Percentiles rank a stretch among this genome's conserved stretches.
Conservation (phyloP, 805 yeast genomes). For the Osmozyma mogii region DNA sequence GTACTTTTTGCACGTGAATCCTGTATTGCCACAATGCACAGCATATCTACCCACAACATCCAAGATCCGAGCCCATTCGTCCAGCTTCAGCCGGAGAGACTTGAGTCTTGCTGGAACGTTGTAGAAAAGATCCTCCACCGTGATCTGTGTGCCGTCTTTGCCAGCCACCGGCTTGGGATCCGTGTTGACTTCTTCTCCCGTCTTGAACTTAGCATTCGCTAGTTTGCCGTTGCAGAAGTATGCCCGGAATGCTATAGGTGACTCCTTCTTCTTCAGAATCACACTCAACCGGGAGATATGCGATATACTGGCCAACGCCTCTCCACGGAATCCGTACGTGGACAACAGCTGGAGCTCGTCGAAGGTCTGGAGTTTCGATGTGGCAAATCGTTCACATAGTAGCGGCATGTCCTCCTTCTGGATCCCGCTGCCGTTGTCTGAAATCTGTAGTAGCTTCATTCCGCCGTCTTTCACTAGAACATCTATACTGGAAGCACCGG, state of each 20-base stretch:
- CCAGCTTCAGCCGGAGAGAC: constrained; percentile 56
- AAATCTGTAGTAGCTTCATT: constrained; percentile 70
- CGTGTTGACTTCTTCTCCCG: constrained; percentile 19
- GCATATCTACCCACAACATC: constrained; percentile 84
- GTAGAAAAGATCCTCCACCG: constrained; percentile 84
- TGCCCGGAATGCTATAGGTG: constrained; percentile 65
- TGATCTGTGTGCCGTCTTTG: constrained; percentile 73
- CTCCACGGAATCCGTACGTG: constrained; percentile 95
- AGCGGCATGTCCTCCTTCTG: constrained; percentile 61
- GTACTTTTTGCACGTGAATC: constrained; percentile 69
- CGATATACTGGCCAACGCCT: constrained; percentile 90
- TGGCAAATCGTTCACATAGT: constrained; percentile 87
- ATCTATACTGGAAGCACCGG: constrained; percentile 66
- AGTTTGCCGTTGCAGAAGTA: constrained; percentile 62
- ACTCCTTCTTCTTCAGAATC: constrained; percentile 56
- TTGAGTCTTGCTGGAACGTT: constrained; percentile 74
- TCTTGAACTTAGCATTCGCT: constrained; percentile 33
- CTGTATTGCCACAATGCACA: constrained; percentile 60
- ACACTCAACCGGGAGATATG: constrained; percentile 81
- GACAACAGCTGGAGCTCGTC: constrained; percentile 65
- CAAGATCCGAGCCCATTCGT: constrained; percentile 68
- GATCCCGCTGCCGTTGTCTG: constrained; percentile 88
- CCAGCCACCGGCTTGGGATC: constrained; percentile 79
- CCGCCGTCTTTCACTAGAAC: constrained; percentile 90
- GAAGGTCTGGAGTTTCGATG: constrained; percentile 69